A percentile compares a stretch with the other conserved stretches of the same genome.
Evolutionary conservation across 2,329 filamentous ascomycete species (phyloP).

Genomic region (Conoideocrella luteorostrata): DNA sequence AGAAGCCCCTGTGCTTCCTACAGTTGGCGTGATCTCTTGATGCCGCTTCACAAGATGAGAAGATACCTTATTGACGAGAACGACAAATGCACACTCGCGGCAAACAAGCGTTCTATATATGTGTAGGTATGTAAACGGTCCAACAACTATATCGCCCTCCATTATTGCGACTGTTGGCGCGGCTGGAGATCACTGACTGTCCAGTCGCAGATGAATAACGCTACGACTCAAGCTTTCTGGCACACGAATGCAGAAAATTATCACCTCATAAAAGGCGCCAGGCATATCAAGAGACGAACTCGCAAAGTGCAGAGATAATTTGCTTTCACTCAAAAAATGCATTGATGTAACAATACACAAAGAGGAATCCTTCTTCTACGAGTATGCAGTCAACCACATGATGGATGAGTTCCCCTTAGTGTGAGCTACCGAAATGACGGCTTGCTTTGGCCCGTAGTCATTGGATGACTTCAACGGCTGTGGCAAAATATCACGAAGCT

Average conservation of each 20-base stretch:
- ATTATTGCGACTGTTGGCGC: neutral
- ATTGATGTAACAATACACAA: too few relatives aligned
- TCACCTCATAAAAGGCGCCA: neutral
- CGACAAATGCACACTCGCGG: neutral
- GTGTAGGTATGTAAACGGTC: neutral
- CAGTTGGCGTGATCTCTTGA: neutral
- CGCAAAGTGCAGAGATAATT: too few relatives aligned
- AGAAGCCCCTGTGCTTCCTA: too few relatives aligned
- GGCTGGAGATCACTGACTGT: neutral
- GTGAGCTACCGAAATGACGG: neutral
- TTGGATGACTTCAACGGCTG: neutral
- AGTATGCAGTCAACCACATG: neutral
- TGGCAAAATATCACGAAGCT: slow-evolving; percentile 2
- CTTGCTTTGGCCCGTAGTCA: neutral
- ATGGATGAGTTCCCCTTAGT: too few relatives aligned
- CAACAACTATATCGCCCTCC: neutral
- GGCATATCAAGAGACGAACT: too few relatives aligned
- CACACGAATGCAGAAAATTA: neutral
- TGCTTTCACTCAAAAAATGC: too few relatives aligned
- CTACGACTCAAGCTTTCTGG: neutral
- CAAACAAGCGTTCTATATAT: neutral
- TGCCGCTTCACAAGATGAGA: neutral
- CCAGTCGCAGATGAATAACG: neutral
- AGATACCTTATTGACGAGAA: neutral
- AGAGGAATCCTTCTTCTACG: too few relatives aligned